Percentiles rank a stretch among this genome's conserved stretches.
Evolutionary conservation across 2,329 filamentous ascomycete genomes (phyloP).

Genomic region (Alternaria arborescens): DNA sequence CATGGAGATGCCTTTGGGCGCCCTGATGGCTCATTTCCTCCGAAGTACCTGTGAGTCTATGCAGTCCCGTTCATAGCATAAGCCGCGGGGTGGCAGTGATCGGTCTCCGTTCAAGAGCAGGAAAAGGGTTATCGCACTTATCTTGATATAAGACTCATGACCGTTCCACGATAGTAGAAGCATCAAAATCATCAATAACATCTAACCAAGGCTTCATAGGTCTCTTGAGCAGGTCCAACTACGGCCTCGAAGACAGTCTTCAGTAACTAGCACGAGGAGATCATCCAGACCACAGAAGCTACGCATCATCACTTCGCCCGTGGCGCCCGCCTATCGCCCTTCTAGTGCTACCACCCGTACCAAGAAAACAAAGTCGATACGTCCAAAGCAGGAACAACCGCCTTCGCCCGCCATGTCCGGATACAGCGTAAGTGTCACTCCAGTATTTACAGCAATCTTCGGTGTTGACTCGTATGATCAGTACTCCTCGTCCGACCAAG

Average conservation of each 20-base stretch:
- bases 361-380: constrained; percentile 16
- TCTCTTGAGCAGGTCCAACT: constrained; percentile 17
- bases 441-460: background rate
- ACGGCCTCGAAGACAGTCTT: background rate
- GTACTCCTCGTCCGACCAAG: constrained; percentile 34
- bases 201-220: constrained; percentile 14
- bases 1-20: constrained; percentile 22
- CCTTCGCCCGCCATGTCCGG: constrained; percentile 37
- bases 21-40: constrained; percentile 17
- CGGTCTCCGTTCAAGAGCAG: constrained; percentile 6
- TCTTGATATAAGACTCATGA: constrained; percentile 20
- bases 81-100: constrained; percentile 30
- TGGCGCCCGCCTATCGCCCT: constrained; percentile 26
- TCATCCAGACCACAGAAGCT: constrained; percentile 17
- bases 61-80: constrained; percentile 9
- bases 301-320: constrained; percentile 18
- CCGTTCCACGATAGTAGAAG: constrained; percentile 3
- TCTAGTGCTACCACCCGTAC: constrained; percentile 16
- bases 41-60: constrained; percentile 25
- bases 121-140: constrained; percentile 1
- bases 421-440: constrained; percentile 27
- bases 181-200: background rate
- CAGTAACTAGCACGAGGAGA: constrained; percentile 9
- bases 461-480: constrained; percentile 9
- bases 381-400: constrained; percentile 29